Evolutionary conservation across 2,329 filamentous ascomycete genomes (phyloP), one percentile per base, ranked within the genome.

Genomic region (Aspergillus bombycis): DNA sequence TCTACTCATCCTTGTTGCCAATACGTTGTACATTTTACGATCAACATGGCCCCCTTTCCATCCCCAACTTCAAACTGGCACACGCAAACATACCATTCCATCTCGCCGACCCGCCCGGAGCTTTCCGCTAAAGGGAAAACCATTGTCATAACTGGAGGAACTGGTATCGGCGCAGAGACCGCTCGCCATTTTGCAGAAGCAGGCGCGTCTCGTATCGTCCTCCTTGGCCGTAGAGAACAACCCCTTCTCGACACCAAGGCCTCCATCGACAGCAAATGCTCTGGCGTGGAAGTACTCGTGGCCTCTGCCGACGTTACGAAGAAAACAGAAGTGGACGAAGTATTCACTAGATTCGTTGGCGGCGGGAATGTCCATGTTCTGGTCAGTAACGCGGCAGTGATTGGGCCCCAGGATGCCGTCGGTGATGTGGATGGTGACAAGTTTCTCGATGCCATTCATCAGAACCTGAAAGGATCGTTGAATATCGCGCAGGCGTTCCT

Each of bases 151-250:
- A 84, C 82, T 4, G 82, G 81, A 23, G 81, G 81, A 4, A 78
- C 70, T 12, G 82, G 82, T 8, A 84, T 85, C 43, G 82, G 82
- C 38, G 74, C 74, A 48, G 79, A 75, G 55, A 83, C 78, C 7
- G 80, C 81, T 7, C 70, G 58, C 28, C 71, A 68, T 65, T 85
- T 84, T 58, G 82, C 82, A 12, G 53, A 71, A 65, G 81, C 83
- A 61, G 80, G 81, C 9, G 81, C 81, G 1, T 70, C 76, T 50
- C 72, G 72, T 0, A 81, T 85, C 55, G 77, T 75, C 10, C 74
- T 85, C 8, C 68, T 84, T 1, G 82, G 82, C 28, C 79, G 83
- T 23, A 71, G 73, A 43, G 72, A 66, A 67, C 62, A 73, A 56
- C 72, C 70, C 21, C 75, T 78, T 60, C 67, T 34, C 16, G 19